These are phyloP conservation scores for Xylaria sp. DNA, from an alignment of 2,329 filamentous ascomycete genomes.

Conservation along the genomic window DNA sequence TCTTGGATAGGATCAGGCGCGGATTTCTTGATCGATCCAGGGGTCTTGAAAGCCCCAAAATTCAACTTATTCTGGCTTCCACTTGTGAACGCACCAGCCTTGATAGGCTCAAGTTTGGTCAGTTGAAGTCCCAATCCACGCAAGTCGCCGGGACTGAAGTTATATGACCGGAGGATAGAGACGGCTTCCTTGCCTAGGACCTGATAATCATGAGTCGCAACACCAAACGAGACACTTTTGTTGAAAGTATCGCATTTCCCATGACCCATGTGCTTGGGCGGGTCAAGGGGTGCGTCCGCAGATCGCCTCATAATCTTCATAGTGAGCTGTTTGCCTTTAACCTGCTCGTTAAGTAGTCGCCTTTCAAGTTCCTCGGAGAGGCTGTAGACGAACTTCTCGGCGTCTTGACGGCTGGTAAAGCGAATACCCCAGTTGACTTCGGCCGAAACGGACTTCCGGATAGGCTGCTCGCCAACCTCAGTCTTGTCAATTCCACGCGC, in stretches of 20 bases:
- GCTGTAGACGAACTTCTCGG: conserved; percentile 83
- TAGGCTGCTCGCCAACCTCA: conserved; percentile 79
- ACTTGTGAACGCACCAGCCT: conserved; percentile 52
- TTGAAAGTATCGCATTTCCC: conserved; percentile 93
- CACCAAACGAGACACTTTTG: conserved; percentile 76
- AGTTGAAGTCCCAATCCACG: conserved; percentile 88
- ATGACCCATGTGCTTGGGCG: conserved; percentile 88
- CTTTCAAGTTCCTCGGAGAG: conserved; percentile 80
- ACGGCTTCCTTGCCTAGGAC: conserved; percentile 75
- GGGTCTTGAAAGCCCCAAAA: conserved; percentile 55
- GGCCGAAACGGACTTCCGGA: conserved; percentile 90
- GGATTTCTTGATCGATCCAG: conserved; percentile 36
- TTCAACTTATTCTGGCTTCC: conserved; percentile 74
- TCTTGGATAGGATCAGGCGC: conserved; percentile 45
- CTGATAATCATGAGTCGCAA: conserved; percentile 72
- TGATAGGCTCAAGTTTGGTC: conserved; percentile 83
- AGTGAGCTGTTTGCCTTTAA: conserved; percentile 82
- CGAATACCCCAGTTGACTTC: conserved; percentile 98
- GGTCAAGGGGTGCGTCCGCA: conserved; percentile 80
- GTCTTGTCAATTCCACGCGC: conserved; percentile 78
- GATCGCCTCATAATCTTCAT: conserved; percentile 93
- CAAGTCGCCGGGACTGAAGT: conserved; percentile 86
- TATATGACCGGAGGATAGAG: conserved; percentile 74
- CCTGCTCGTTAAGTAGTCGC: conserved; percentile 72
- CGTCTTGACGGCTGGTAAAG: conserved; percentile 86